These are phyloP conservation scores for Magnusiomyces suaveolens DNA, from an alignment of 1,139 yeast species.

Conservation along the genomic window DNA sequence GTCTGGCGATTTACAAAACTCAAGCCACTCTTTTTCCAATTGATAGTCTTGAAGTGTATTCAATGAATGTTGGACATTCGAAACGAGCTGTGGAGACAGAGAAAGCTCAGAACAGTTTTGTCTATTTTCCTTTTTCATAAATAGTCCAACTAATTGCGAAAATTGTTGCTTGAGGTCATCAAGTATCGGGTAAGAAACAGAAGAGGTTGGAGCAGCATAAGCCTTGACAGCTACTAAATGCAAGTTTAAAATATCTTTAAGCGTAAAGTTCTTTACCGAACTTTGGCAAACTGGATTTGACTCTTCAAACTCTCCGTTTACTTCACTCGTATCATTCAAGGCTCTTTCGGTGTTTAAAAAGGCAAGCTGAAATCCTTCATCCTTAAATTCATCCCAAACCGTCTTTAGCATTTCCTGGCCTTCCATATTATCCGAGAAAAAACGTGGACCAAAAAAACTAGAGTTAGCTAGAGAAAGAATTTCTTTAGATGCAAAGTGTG, in stretches of 20 bases:
- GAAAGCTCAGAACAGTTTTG: neutral
- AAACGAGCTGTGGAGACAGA: slow-evolving; percentile 3
- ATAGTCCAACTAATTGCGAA: slow-evolving; percentile 17
- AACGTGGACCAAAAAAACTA: slow-evolving; percentile 18
- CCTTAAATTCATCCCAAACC: slow-evolving; percentile 5
- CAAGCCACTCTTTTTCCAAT: slow-evolving; percentile 10
- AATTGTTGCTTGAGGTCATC: slow-evolving; percentile 17
- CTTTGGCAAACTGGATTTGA: too few species aligned
- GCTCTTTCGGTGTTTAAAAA: too few species aligned
- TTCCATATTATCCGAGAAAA: slow-evolving; percentile 18
- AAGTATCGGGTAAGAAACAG: slow-evolving; percentile 20
- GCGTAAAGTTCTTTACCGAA: too few species aligned
- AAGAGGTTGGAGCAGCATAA: slow-evolving; percentile 17
- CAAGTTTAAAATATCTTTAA: slow-evolving; percentile 18
- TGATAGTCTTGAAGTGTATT: slow-evolving; percentile 11
- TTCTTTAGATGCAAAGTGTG: slow-evolving; percentile 12
- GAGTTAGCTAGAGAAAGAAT: slow-evolving; percentile 19
- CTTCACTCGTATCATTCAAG: too few species aligned
- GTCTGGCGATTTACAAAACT: too few species aligned
- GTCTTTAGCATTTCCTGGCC: slow-evolving; percentile 7
- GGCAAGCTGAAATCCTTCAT: too few species aligned
- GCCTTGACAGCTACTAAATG: slow-evolving; percentile 23
- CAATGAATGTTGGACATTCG: slow-evolving; percentile 12
- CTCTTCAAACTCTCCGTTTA: too few species aligned
- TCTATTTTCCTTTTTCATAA: slow-evolving; percentile 9